Evolutionary conservation across 768 basidiomycete species (phyloP).

Genomic region (Suillus cothurnatus): DNA sequence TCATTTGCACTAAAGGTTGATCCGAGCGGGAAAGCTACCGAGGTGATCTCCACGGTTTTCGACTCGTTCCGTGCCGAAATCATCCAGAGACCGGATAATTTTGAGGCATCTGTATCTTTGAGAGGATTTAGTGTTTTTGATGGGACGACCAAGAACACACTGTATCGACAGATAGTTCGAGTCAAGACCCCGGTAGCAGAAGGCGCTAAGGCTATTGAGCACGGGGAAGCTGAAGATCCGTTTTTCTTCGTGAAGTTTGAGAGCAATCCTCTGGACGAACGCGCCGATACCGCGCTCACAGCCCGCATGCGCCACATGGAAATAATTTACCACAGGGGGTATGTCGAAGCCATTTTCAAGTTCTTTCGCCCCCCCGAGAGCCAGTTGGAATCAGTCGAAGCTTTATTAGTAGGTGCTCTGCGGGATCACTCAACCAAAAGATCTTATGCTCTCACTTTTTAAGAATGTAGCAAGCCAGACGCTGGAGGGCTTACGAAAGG

Average conservation of each 20-base stretch:
- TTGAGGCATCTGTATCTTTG: conserved; percentile 84
- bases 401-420: conserved; percentile 66
- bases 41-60: conserved; percentile 87
- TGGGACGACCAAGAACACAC: conserved; percentile 77
- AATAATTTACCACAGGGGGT: conserved; percentile 93
- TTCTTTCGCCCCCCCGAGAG: conserved; percentile 95
- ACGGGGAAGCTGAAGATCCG: conserved; percentile 42
- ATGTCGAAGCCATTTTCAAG: conserved; percentile 86
- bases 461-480: conserved; percentile 92
- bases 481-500: conserved; percentile 88
- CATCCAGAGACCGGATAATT: conserved; percentile 82
- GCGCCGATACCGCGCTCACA: conserved; percentile 88
- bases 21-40: conserved; percentile 60
- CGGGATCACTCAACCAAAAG: not conserved
- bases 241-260: conserved; percentile 95
- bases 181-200: conserved; percentile 53
- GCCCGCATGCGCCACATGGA: conserved; percentile 95
- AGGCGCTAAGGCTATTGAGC: conserved; percentile 36
- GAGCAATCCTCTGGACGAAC: conserved; percentile 86
- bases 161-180: conserved; percentile 90
- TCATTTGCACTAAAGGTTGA: conserved; percentile 82
- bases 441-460: conserved; percentile 3
- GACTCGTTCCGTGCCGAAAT: conserved; percentile 84
- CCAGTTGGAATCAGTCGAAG: conserved; percentile 94
- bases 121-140: conserved; percentile 89